Percentiles rank a stretch among this genome's conserved stretches.
phyloP scores from a whole-genome alignment of 2,329 filamentous ascomycete species.

The Aquanectria penicillioides region DNA sequence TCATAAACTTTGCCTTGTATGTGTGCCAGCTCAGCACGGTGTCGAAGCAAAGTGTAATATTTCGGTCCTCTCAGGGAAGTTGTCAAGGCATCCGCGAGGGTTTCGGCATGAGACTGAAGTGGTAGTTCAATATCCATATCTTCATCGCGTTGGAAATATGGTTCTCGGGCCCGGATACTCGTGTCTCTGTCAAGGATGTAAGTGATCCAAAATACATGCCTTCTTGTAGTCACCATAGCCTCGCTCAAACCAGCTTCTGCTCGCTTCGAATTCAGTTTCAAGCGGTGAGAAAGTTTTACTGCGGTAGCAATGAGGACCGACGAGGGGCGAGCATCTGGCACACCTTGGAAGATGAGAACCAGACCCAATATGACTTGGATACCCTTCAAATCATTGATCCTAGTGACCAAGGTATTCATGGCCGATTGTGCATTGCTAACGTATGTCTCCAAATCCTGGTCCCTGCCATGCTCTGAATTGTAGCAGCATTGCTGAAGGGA shows the following conservation, averaged over 20 bases:
- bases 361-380: conserved; percentile 17
- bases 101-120: too few relatives aligned
- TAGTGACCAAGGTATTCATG: conserved; percentile 17
- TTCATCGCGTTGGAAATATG: conserved; percentile 19
- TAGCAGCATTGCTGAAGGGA: not conserved
- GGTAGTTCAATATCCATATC: conserved; percentile 13
- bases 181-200: conserved; percentile 22
- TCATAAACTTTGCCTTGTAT: conserved; percentile 28
- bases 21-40: not conserved
- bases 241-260: not conserved
- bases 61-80: too few relatives aligned
- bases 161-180: not conserved
- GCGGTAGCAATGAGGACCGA: conserved; percentile 10
- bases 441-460: not conserved
- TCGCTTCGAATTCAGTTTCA: not conserved
- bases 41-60: not conserved
- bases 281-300: conserved; percentile 16
- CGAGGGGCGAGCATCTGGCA: not conserved
- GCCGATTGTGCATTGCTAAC: not conserved
- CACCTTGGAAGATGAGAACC: not conserved
- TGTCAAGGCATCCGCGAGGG: too few relatives aligned
- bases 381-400: not conserved
- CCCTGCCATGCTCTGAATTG: not conserved
- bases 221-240: not conserved
- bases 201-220: conserved; percentile 19